A percentile compares a stretch with the other conserved stretches of the same genome.
Evolutionary conservation across 1,284 basidiomycete genomes (phyloP).

Genomic region (Fomes fomentarius): DNA sequence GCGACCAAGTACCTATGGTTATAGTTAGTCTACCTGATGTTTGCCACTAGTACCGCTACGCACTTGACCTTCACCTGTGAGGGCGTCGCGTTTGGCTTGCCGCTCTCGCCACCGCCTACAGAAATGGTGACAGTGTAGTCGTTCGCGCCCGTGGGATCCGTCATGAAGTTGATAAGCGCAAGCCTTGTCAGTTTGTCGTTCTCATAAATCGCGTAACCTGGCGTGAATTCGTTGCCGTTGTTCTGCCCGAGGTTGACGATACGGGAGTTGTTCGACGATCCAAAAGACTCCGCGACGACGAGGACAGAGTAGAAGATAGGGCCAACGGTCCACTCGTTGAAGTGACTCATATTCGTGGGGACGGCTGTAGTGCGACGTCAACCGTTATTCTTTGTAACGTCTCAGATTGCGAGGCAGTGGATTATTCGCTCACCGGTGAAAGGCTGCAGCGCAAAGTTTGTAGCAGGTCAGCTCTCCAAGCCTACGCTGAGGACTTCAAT

Average conservation of each 20-base stretch:
- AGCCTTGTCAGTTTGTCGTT: constrained; percentile 54
- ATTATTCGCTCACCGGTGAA: constrained; percentile 58
- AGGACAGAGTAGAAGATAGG: constrained; percentile 73
- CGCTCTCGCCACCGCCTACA: constrained; percentile 45
- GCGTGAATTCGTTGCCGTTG: constrained; percentile 53
- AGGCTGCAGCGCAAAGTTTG: constrained; percentile 26
- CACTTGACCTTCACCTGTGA: constrained; percentile 49
- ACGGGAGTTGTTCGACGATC: constrained; percentile 58
- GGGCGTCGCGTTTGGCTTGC: constrained; percentile 40
- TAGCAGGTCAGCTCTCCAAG: not conserved
- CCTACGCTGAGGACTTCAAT: constrained; percentile 1
- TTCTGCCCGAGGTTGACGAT: constrained; percentile 63
- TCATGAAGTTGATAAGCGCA: constrained; percentile 70
- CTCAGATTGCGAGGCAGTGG: not conserved
- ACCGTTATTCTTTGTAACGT: no score
- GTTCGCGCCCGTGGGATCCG: constrained; percentile 51
- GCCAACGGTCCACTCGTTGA: constrained; percentile 65
- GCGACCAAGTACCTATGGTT: constrained; percentile 54
- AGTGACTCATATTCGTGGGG: constrained; percentile 62
- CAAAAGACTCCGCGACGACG: constrained; percentile 69
- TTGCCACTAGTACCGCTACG: no score
- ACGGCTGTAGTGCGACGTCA: constrained; percentile 44
- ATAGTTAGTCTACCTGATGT: no score
- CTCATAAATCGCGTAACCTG: constrained; percentile 77
- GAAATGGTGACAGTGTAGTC: constrained; percentile 49